Conservation (phyloP, 768 basidiomycete species). For the Pisolithus albus region DNA sequence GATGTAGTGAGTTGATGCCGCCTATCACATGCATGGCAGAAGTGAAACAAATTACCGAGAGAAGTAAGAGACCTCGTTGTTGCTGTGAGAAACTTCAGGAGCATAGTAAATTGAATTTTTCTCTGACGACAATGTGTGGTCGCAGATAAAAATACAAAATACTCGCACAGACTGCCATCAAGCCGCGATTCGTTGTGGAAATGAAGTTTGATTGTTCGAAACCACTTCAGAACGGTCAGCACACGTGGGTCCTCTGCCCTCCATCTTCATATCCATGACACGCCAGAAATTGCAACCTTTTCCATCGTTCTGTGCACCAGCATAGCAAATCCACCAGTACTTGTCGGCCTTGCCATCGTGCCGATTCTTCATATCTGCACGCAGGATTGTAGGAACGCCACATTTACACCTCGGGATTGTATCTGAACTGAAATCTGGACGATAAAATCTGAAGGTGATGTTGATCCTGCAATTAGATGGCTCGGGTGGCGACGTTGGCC, state of each 20-base stretch:
- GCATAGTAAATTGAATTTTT: too few relatives aligned
- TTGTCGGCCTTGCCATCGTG: conserved; percentile 45
- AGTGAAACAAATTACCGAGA: too few relatives aligned
- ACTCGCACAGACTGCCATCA: too few relatives aligned
- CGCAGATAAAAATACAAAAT: too few relatives aligned
- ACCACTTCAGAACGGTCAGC: conserved; percentile 9
- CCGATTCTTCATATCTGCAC: conserved; percentile 75
- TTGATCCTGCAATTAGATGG: conserved; percentile 71
- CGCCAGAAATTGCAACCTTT: conserved; percentile 76
- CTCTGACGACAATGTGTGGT: too few relatives aligned
- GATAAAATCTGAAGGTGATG: conserved; percentile 80
- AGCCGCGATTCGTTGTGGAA: too few relatives aligned
- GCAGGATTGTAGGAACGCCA: conserved; percentile 58
- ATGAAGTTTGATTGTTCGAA: neutral
- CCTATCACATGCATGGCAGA: too few relatives aligned
- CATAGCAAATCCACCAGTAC: conserved; percentile 77
- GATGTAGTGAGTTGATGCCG: too few relatives aligned
- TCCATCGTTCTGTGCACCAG: conserved; percentile 77
- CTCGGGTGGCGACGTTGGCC: conserved; percentile 22
- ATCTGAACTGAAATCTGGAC: conserved; percentile 68
- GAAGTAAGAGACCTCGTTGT: too few relatives aligned
- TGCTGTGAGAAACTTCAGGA: too few relatives aligned
- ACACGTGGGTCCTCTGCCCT: conserved; percentile 52
- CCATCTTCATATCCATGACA: conserved; percentile 60
- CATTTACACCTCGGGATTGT: conserved; percentile 71